Percentiles rank a stretch among this genome's conserved stretches.
These are phyloP conservation scores for Solanum clarkiae DNA, from an alignment of 257 asterid species.

Conservation along the genomic window DNA sequence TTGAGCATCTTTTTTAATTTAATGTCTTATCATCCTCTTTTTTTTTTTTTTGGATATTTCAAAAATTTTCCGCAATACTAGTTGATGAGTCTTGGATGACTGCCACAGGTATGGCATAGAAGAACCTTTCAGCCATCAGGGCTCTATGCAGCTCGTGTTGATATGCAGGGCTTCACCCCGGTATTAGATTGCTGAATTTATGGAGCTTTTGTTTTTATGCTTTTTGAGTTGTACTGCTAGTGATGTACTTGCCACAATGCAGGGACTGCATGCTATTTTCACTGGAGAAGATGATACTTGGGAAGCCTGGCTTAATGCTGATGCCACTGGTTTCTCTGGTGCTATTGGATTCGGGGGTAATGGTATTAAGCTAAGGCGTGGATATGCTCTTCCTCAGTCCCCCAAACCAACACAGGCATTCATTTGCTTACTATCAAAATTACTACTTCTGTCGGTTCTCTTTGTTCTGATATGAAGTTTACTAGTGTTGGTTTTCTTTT, in stretches of 20 bases:
- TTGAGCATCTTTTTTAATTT: not conserved
- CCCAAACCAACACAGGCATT: constrained; percentile 85
- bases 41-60: not conserved
- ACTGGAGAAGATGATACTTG: constrained; percentile 96
- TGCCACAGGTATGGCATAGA: constrained; percentile 83
- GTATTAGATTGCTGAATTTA: constrained; percentile 32
- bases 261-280: constrained; percentile 87
- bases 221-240: not conserved
- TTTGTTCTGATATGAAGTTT: not conserved
- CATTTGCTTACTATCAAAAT: not conserved
- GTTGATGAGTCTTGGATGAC: not conserved
- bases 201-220: not conserved
- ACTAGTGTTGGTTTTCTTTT: not conserved
- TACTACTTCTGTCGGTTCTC: not conserved
- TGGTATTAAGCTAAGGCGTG: constrained; percentile 76
- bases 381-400: constrained; percentile 75
- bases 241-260: constrained; percentile 10
- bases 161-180: constrained; percentile 80
- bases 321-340: constrained; percentile 62
- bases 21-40: not conserved
- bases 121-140: constrained; percentile 96
- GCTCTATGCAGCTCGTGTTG: constrained; percentile 96
- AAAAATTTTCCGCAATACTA: not conserved
- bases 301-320: constrained; percentile 89
- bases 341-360: constrained; percentile 37